These are phyloP conservation scores for Sporisorium reilianum DNA, from an alignment of 1,284 basidiomycete species.

Conservation along the genomic window DNA sequence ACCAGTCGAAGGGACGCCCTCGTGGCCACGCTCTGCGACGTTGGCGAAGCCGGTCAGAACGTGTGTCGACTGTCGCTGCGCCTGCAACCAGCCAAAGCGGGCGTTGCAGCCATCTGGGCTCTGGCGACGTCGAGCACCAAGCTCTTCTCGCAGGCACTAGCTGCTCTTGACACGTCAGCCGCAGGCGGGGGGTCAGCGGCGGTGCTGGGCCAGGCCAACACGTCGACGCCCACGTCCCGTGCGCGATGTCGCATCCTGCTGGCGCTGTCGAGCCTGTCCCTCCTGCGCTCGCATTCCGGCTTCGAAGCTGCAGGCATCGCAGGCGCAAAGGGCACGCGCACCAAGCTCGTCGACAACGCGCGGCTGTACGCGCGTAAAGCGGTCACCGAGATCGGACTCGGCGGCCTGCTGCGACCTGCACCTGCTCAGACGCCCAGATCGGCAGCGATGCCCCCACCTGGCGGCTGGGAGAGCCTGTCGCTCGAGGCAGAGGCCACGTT, in stretches of 20 bases:
- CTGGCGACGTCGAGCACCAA: conserved; percentile 40
- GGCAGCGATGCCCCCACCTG: conserved; percentile 21
- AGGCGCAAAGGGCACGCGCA: conserved; percentile 35
- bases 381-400: conserved; percentile 51
- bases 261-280: conserved; percentile 34
- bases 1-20: conserved; percentile 6
- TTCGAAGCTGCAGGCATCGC: conserved; percentile 38
- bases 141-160: conserved; percentile 39
- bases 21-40: conserved; percentile 43
- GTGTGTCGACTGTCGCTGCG: conserved; percentile 36
- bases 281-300: conserved; percentile 39
- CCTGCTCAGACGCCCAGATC: conserved; percentile 13
- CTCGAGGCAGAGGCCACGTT: conserved; percentile 36
- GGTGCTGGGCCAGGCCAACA: conserved; percentile 50
- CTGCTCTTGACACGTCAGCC: conserved; percentile 44
- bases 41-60: conserved; percentile 39
- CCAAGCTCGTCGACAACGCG: conserved; percentile 51
- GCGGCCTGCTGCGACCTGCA: conserved; percentile 37
- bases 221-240: conserved; percentile 51
- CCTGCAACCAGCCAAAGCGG: conserved; percentile 7
- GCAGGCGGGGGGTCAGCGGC: conserved; percentile 28
- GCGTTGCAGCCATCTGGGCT: conserved; percentile 36
- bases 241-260: conserved; percentile 42
- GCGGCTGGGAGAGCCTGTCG: conserved; percentile 51
- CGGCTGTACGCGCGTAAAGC: conserved; percentile 55